phyloP scores from a whole-genome alignment of 2,329 filamentous ascomycete genomes.

The Pseudogymnoascus sp. region DNA sequence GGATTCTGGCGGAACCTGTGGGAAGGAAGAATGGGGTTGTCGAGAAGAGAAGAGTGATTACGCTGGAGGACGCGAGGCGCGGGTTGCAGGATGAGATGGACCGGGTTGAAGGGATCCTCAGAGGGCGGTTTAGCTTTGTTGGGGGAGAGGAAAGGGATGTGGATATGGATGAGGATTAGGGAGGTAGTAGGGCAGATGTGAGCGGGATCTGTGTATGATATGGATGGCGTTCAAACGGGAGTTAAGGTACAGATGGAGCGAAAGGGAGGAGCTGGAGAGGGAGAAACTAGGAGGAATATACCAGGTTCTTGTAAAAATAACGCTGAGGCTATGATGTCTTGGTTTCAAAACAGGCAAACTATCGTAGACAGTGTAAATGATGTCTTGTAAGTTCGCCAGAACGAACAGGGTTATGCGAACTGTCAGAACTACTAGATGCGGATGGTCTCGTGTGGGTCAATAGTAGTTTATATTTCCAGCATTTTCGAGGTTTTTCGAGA shows the following conservation, averaged over 20 bases:
- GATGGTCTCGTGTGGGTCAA: not conserved
- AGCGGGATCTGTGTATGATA: not conserved
- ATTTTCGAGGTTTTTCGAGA: not conserved
- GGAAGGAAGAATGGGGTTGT: constrained; percentile 29
- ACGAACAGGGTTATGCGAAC: not conserved
- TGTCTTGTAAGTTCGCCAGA: not conserved
- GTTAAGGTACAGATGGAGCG: constrained; percentile 1
- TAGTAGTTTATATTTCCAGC: not conserved
- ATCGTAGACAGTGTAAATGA: not conserved
- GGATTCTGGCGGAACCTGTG: constrained; percentile 55
- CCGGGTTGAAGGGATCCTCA: constrained; percentile 76
- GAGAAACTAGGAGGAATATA: constrained; percentile 7
- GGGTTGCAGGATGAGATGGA: constrained; percentile 89
- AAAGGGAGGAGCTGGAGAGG: not conserved
- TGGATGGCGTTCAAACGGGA: not conserved
- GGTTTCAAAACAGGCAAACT: not conserved
- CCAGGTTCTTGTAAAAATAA: constrained; percentile 5
- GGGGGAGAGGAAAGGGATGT: constrained; percentile 35
- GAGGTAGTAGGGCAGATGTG: not conserved
- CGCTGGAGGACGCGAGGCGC: constrained; percentile 74
- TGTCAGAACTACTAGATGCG: not conserved
- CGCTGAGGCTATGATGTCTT: not conserved
- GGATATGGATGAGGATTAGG: constrained; percentile 8
- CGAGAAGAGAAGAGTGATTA: constrained; percentile 67
- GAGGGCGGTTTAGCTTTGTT: constrained; percentile 77